Conservation (phyloP, 352 stramenopile species). For the Pythium insidiosum region DNA sequence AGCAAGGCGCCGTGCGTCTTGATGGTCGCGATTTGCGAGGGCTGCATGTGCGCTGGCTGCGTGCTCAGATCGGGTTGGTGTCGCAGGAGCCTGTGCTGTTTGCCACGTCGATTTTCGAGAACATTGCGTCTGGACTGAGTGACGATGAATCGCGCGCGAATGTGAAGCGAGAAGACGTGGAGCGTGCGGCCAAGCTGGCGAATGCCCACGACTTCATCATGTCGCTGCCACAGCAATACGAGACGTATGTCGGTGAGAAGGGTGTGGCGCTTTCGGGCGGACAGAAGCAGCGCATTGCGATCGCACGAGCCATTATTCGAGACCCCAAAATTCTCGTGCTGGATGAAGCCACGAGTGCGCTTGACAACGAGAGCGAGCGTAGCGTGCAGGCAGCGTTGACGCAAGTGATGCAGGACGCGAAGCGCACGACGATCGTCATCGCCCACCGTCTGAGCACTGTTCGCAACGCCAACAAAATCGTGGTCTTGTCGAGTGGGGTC, state of each 20-base stretch:
- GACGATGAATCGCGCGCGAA: conserved; percentile 18
- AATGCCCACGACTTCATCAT: conserved; percentile 89
- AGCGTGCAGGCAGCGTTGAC: conserved; percentile 25
- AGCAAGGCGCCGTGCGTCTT: conserved; percentile 47
- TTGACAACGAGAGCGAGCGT: conserved; percentile 25
- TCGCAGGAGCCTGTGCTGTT: conserved; percentile 73
- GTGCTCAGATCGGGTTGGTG: conserved; percentile 29
- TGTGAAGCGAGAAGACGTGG: conserved; percentile 63
- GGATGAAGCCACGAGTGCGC: conserved; percentile 33
- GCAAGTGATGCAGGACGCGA: conserved; percentile 14
- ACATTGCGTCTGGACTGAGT: conserved; percentile 57
- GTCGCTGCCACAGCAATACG: conserved; percentile 72
- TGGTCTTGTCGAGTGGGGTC: conserved; percentile 16
- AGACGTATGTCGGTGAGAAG: conserved; percentile 66
- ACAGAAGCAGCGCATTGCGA: conserved; percentile 46
- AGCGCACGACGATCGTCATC: conserved; percentile 50
- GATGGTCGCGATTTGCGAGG: conserved; percentile 51
- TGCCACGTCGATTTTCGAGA: conserved; percentile 63
- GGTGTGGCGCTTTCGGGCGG: conserved; percentile 35
- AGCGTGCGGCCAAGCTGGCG: conserved; percentile 78
- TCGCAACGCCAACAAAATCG: conserved; percentile 27
- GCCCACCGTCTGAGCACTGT: conserved; percentile 36
- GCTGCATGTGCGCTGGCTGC: conserved; percentile 32
- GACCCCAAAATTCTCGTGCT: conserved; percentile 29
- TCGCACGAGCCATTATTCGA: conserved; percentile 37